Percentiles rank a stretch among this genome's conserved stretches.
These are phyloP conservation scores for Puccinia sorghi DNA, from an alignment of 1,284 basidiomycete genomes.

Conservation along the genomic window DNA sequence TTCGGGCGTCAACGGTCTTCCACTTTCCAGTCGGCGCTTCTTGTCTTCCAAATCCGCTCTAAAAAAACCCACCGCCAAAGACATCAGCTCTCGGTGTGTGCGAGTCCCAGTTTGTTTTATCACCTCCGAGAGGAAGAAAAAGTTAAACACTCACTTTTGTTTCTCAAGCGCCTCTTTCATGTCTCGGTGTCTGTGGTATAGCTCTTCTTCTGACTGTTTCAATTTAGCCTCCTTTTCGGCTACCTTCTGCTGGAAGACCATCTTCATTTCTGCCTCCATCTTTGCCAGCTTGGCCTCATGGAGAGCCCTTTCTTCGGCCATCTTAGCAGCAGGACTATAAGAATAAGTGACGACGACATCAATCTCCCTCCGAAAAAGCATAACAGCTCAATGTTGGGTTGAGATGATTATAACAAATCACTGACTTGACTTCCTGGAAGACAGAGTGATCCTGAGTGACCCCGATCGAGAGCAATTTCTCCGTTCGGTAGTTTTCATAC, in stretches of 20 bases:
- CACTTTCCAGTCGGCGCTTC: slow-evolving; percentile 47
- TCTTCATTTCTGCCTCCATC: slow-evolving; percentile 84
- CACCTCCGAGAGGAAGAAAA: background rate
- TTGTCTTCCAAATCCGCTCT: slow-evolving; percentile 50
- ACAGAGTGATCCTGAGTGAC: slow-evolving; percentile 93
- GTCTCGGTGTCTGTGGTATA: slow-evolving; percentile 94
- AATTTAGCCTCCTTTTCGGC: slow-evolving; percentile 97
- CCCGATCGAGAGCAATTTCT: slow-evolving; percentile 91
- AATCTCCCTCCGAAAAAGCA: background rate
- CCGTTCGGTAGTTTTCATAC: slow-evolving; percentile 94
- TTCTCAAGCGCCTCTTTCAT: slow-evolving; percentile 82
- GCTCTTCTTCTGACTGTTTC: slow-evolving; percentile 95
- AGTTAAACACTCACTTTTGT: slow-evolving; percentile 39
- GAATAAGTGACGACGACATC: slow-evolving; percentile 23
- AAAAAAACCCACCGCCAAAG: background rate
- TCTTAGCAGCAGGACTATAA: slow-evolving; percentile 83
- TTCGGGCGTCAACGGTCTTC: slow-evolving; percentile 50
- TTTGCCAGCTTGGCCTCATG: slow-evolving; percentile 80
- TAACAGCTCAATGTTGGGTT: no score
- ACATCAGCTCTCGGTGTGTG: slow-evolving; percentile 1
- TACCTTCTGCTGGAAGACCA: slow-evolving; percentile 97
- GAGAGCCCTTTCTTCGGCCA: slow-evolving; percentile 83
- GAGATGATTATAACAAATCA: no score
- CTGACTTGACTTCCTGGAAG: slow-evolving; percentile 97
- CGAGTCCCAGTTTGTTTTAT: no score